Base-by-base conservation (phyloP, 129 eudicot species). In the Centella asiatica region DNA sequence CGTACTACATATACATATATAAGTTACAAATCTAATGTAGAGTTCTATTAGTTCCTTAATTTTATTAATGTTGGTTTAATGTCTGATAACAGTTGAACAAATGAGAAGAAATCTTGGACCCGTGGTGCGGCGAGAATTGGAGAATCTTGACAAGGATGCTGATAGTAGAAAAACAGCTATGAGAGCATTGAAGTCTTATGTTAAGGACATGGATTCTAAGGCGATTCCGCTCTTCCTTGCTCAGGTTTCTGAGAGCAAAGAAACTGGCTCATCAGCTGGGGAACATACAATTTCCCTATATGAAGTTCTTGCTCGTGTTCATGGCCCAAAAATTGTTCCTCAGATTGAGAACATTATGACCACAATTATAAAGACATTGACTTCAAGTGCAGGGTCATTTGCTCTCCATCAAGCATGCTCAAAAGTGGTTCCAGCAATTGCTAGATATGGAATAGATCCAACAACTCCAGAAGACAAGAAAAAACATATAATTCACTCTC, bases 331-430 rank as follows among this genome's bases (percentile, higher is more conserved):
- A 36, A 92, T 87, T 19, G 90, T 87, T 44, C 74, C 98, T 33
- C 96, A 92, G 42, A 84, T 84, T 28, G 81, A 80, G 32, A 92
- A 84, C 76, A 87, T 92, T 63, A 92, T 92, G 98, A 57, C 70
- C 53, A 81, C 94, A 31, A 76, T 92, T 28, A 70, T 92, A 31
- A 84, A 72, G 62, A 92, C 88, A 6, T 60, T 92, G 50, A 66
- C 84, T 55, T 75, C 85, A 9, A 84, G 96, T 50, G 96, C 82
- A 0, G 86, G 88, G 25, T 89, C 96, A 22, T 92, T 92, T 64
- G 86, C 98, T 51, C 96, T 87, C 74, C 99, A 92, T 39, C 95
- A 87, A 53, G 96, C 99, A 54, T 87, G 99, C 74, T 80, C 99
- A 40, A 92, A 92, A 68, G 99, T 92, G 45, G 88, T 92, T 72